Conservation (phyloP, 2,329 filamentous ascomycete genomes). For the Colletotrichum filicis region DNA sequence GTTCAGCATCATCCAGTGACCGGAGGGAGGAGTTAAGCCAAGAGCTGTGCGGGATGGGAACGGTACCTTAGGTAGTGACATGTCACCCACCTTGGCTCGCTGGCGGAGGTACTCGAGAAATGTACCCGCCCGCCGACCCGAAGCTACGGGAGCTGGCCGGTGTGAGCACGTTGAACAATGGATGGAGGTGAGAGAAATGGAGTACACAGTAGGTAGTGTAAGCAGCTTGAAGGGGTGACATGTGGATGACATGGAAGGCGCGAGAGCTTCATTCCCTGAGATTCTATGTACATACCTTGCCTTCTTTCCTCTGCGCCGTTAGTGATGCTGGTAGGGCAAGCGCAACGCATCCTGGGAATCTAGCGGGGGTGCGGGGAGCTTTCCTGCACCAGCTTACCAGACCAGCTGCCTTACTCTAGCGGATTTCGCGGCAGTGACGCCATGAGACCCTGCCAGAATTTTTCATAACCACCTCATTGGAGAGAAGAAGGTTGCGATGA, state of each 20-base stretch:
- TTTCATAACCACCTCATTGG: not conserved
- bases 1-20: not conserved
- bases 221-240: not conserved
- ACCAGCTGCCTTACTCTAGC: not conserved
- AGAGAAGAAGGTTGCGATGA: not conserved
- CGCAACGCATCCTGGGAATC: not conserved
- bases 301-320: not conserved
- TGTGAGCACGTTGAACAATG: not conserved
- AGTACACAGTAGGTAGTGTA: no score
- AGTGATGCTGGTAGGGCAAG: not conserved
- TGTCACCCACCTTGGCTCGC: not conserved
- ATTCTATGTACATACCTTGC: not conserved
- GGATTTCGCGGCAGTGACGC: not conserved
- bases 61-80: not conserved
- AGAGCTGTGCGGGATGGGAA: not conserved
- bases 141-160: not conserved
- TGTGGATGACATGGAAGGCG: not conserved
- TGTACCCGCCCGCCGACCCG: not conserved
- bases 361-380: not conserved
- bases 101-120: not conserved
- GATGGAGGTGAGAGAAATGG: not conserved
- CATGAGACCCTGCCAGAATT: not conserved
- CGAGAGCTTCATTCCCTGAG: conserved; percentile 1
- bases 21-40: not conserved
- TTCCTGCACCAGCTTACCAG: not conserved